Base-by-base conservation (phyloP, 192 early-diverging fungal species). In the Chytriomyces sp. region DNA sequence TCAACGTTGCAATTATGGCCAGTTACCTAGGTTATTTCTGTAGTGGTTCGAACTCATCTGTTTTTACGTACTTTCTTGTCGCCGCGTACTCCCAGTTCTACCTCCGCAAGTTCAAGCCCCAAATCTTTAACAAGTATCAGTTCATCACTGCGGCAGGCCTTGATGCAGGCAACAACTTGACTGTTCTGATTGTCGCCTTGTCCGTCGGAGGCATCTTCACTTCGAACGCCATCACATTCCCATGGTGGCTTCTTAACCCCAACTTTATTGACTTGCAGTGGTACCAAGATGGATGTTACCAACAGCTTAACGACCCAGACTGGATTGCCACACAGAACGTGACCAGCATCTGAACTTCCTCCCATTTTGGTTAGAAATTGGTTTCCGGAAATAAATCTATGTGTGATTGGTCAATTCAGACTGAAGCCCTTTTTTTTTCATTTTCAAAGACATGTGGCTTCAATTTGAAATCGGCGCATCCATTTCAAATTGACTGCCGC, bases 51-150 rank as follows among this genome's bases (percentile, higher is more conserved):
- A 60, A 44, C 32, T 64, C 54, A 39, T 39, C 65, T 22, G 61
- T 72, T 22, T 39, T 76, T 26, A 68, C 59, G 22, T 22, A 19
- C 5, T 81, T 85, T 40, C 81, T 86, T 73, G 58, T 85, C 3
- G 89, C 86, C 3, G 87, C 90, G 77, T 75, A 92, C 62, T 89
- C 91, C 63, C 92, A 92, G 76, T 91, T 84, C 64, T 78, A 82
- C 41, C 83, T 90, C 75, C 89, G 91, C 77, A 80, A 86, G 55
- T 81, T 83, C 49, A 79, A 83, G 70, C 84, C 84, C 40, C 77
- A 58, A 8, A 88, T 90, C 84, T 94, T 84, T 81, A 75, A 71
- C 39, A 75, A 80, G 44, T 88, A 86, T 64, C 84, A 86, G 17
- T 89, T 84, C 72, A 75, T 85, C 0, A 70, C 88, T 4, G 81